A percentile compares a stretch with the other conserved stretches of the same genome.
phyloP scores from a whole-genome alignment of 495 filamentous ascomycete genomes.

The Friedmanniomyces simplex region DNA sequence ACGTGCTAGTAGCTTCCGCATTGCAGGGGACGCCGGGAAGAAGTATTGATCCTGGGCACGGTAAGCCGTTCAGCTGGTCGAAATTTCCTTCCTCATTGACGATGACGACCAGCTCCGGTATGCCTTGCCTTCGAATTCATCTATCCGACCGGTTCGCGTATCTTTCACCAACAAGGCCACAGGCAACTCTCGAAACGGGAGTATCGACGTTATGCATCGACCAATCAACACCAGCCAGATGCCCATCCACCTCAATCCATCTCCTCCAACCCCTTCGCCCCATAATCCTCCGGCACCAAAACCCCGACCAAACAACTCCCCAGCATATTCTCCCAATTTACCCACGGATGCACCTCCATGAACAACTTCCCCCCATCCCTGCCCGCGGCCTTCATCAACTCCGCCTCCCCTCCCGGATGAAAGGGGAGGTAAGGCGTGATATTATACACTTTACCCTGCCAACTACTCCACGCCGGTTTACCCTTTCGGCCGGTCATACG shows the following conservation, averaged over 20 bases:
- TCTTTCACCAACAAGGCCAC: too few species aligned
- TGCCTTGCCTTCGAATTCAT: too few species aligned
- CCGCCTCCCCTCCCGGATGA: constrained; percentile 83
- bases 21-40: too few species aligned
- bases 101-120: too few species aligned
- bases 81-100: too few species aligned
- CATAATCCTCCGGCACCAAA: constrained; percentile 67
- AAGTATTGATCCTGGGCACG: too few species aligned
- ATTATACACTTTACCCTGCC: constrained; percentile 85
- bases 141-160: too few species aligned
- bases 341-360: constrained; percentile 91
- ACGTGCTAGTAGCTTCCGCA: too few species aligned
- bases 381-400: constrained; percentile 72
- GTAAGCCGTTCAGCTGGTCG: too few species aligned
- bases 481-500: constrained; percentile 67
- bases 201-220: too few species aligned
- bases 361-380: constrained; percentile 71
- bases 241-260: constrained; percentile 25
- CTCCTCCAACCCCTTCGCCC: constrained; percentile 22
- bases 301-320: constrained; percentile 77
- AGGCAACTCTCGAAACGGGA: too few species aligned
- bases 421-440: constrained; percentile 80
- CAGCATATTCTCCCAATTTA: constrained; percentile 93
- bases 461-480: constrained; percentile 77
- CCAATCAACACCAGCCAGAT: too few species aligned